Evolutionary conservation across 2,329 filamentous ascomycete species (phyloP).

Genomic region (Fusarium torreyae): DNA sequence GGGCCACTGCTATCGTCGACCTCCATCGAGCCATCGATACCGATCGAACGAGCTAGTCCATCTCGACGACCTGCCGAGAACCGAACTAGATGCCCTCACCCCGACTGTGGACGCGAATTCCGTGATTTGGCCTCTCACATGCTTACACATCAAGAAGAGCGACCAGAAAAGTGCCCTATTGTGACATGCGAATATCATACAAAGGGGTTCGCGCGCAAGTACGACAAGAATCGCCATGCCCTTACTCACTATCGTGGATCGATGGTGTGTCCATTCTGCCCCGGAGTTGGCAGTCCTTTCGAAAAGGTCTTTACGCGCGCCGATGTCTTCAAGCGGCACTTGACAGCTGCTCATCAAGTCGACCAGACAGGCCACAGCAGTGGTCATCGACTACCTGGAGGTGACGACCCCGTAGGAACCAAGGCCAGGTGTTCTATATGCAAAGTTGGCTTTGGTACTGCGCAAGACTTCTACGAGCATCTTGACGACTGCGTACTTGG

Average conservation of each 20-base stretch:
- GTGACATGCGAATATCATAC: constrained; percentile 92
- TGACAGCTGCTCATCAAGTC: constrained; percentile 93
- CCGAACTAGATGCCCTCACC: constrained; percentile 68
- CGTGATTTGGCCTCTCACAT: constrained; percentile 87
- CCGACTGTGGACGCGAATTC: constrained; percentile 72
- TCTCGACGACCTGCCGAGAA: constrained; percentile 56
- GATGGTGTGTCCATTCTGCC: constrained; percentile 98
- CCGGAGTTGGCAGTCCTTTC: constrained; percentile 85
- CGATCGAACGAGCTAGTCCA: constrained; percentile 50
- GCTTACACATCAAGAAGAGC: constrained; percentile 94
- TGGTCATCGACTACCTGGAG: constrained; percentile 62
- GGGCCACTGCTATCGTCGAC: constrained; percentile 34
- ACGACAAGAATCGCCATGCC: constrained; percentile 97
- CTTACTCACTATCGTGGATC: constrained; percentile 98
- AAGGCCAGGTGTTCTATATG: constrained; percentile 95
- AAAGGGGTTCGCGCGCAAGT: constrained; percentile 96
- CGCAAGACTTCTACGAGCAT: constrained; percentile 98
- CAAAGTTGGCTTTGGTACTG: constrained; percentile 81
- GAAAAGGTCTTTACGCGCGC: constrained; percentile 98
- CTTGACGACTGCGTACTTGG: constrained; percentile 78
- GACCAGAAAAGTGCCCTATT: constrained; percentile 97
- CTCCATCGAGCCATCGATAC: constrained; percentile 47
- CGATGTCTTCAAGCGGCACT: constrained; percentile 96
- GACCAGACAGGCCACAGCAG: constrained; percentile 95
- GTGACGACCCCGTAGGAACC: constrained; percentile 54